These are phyloP conservation scores for Leccinum sublutescens DNA, from an alignment of 768 basidiomycete genomes.

Conservation along the genomic window DNA sequence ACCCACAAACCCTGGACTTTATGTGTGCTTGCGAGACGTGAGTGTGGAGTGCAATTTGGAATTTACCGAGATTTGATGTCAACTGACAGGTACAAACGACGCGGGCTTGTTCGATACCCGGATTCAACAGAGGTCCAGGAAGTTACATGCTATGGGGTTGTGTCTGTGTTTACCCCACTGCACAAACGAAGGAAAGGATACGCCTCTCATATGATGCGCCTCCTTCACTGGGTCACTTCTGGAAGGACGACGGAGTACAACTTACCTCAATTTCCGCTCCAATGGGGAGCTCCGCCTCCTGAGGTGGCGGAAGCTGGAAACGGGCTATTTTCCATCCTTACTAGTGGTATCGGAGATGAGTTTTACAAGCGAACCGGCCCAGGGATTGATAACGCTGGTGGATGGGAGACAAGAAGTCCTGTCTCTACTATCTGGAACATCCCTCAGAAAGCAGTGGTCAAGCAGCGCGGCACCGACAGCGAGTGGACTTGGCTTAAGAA, in stretches of 20 bases:
- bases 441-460: constrained; percentile 2
- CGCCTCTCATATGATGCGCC: constrained; percentile 60
- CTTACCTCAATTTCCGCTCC: constrained; percentile 38
- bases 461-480: neutral
- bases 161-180: constrained; percentile 55
- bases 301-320: constrained; percentile 35
- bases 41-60: constrained; percentile 19
- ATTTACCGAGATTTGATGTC: neutral
- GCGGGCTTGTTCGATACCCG: constrained; percentile 30
- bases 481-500: constrained; percentile 35
- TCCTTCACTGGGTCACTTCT: constrained; percentile 57
- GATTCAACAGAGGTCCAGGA: constrained; percentile 25
- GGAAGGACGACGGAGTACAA: constrained; percentile 24
- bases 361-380: constrained; percentile 48
- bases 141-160: constrained; percentile 50
- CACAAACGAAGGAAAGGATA: constrained; percentile 53
- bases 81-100: constrained; percentile 35
- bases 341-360: constrained; percentile 48
- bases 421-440: constrained; percentile 44
- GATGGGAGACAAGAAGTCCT: constrained; percentile 44
- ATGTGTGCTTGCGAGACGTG: constrained; percentile 64
- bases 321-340: constrained; percentile 48
- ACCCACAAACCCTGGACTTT: constrained; percentile 52
- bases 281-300: constrained; percentile 45
- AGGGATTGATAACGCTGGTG: constrained; percentile 26